A percentile compares a stretch with the other conserved stretches of the same genome.
Evolutionary conservation across 2,329 filamentous ascomycete species (phyloP).

Genomic region (Fusarium sp.): DNA sequence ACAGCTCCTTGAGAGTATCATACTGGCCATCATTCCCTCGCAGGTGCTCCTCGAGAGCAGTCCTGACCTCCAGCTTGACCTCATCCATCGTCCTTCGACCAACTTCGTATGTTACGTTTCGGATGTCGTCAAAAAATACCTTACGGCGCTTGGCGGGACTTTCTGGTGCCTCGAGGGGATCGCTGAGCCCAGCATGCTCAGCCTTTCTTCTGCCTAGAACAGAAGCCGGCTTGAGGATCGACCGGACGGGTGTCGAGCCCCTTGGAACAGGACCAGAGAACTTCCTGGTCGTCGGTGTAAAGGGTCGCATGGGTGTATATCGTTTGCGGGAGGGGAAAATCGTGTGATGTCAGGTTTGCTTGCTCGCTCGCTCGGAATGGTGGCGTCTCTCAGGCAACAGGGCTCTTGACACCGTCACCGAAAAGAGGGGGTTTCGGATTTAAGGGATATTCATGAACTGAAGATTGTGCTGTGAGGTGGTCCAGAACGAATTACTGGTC

Average conservation of each 20-base stretch:
- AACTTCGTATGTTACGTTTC: conserved; percentile 68
- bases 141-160: conserved; percentile 66
- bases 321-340: conserved; percentile 9
- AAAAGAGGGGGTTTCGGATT: conserved; percentile 15
- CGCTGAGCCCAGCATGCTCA: conserved; percentile 57
- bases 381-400: conserved; percentile 46
- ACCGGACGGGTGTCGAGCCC: conserved; percentile 60
- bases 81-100: conserved; percentile 65
- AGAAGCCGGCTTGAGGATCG: conserved; percentile 64
- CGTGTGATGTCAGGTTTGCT: conserved; percentile 19
- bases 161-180: conserved; percentile 53
- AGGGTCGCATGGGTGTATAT: conserved; percentile 41
- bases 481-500: conserved; percentile 34
- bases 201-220: conserved; percentile 59
- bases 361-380: conserved; percentile 27
- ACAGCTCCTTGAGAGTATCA: conserved; percentile 70
- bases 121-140: conserved; percentile 69
- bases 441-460: conserved; percentile 42
- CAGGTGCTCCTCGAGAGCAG: conserved; percentile 67
- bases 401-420: conserved; percentile 14
- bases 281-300: conserved; percentile 51
- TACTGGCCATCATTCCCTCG: conserved; percentile 71
- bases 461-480: conserved; percentile 36
- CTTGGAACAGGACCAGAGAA: conserved; percentile 49
- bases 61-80: conserved; percentile 66